Percentiles rank a stretch among this genome's conserved stretches.
Evolutionary conservation across 108 stramenopile species (phyloP).

Genomic region (Cyclotella sp.): DNA sequence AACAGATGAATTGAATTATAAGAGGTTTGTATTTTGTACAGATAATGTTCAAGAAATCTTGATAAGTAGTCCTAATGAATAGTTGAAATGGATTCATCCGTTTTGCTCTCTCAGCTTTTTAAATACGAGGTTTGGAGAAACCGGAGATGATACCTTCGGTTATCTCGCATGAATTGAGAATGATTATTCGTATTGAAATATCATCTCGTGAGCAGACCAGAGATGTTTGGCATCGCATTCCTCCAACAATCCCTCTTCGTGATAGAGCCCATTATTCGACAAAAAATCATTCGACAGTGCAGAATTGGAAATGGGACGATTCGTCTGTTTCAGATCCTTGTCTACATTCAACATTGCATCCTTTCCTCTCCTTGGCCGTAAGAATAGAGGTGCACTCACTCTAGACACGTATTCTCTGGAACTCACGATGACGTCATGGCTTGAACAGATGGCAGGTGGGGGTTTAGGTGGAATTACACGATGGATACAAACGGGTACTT

Average conservation of each 20-base stretch:
- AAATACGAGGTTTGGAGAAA: too few relatives aligned
- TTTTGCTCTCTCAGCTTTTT: too few relatives aligned
- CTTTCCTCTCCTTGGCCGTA: constrained; percentile 40
- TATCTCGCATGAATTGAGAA: too few relatives aligned
- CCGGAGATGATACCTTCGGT: too few relatives aligned
- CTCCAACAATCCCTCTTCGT: constrained; percentile 26
- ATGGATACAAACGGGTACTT: constrained; percentile 48
- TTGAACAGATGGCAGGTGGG: constrained; percentile 1
- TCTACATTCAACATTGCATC: constrained; percentile 45
- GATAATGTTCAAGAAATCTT: too few relatives aligned
- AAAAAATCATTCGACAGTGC: not conserved
- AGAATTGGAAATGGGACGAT: not conserved
- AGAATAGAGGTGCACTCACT: constrained; percentile 43
- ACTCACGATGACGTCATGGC: not conserved
- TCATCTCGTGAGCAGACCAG: constrained; percentile 48
- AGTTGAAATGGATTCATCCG: too few relatives aligned
- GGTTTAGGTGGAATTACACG: constrained; percentile 45
- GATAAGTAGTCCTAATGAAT: too few relatives aligned
- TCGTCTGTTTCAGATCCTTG: constrained; percentile 23
- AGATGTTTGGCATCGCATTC: constrained; percentile 30
- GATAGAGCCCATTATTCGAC: constrained; percentile 4
- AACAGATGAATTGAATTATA: too few relatives aligned
- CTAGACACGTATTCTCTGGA: constrained; percentile 4
- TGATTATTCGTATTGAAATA: too few relatives aligned
- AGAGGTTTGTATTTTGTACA: too few relatives aligned